Conservation (phyloP, 352 stramenopile species). For the Phytophthora cryptogea region DNA sequence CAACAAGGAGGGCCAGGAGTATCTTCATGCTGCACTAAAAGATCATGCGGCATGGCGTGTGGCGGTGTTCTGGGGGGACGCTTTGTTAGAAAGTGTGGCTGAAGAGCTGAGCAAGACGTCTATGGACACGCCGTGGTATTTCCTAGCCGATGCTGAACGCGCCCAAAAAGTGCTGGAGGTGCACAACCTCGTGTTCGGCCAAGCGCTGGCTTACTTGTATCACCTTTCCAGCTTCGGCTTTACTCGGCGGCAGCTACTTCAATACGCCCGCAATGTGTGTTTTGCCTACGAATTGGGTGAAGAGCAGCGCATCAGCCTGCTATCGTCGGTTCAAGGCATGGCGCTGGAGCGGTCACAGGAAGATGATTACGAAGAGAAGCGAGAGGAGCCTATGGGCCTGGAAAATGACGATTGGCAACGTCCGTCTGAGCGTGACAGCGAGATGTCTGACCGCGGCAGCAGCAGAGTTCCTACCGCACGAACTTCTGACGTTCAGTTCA, state of each 20-base stretch:
- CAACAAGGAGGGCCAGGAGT: constrained; percentile 59
- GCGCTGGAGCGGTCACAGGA: constrained; percentile 33
- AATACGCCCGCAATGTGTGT: constrained; percentile 76
- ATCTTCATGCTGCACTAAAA: constrained; percentile 54
- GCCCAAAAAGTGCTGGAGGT: constrained; percentile 74
- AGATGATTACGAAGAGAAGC: constrained; percentile 49
- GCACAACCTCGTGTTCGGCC: constrained; percentile 81
- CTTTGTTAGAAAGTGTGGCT: constrained; percentile 70
- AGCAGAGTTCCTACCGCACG: constrained; percentile 30
- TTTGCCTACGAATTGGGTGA: constrained; percentile 83
- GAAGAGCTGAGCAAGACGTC: constrained; percentile 81
- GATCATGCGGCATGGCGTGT: constrained; percentile 72
- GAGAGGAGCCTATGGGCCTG: constrained; percentile 34
- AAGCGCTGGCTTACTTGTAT: constrained; percentile 75
- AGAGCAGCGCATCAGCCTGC: constrained; percentile 74
- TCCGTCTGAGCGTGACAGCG: constrained; percentile 24
- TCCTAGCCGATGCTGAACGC: constrained; percentile 54
- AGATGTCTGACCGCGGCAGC: constrained; percentile 27
- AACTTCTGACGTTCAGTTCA: constrained; percentile 58
- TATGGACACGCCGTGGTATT: constrained; percentile 71
- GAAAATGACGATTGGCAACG: constrained; percentile 27
- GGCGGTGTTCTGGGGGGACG: constrained; percentile 73
- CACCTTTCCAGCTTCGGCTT: constrained; percentile 80
- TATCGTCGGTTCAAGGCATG: constrained; percentile 58
- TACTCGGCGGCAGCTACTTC: constrained; percentile 60